Evolutionary conservation across 768 basidiomycete species (phyloP).

Genomic region (Pleurotus citrinopileatus): DNA sequence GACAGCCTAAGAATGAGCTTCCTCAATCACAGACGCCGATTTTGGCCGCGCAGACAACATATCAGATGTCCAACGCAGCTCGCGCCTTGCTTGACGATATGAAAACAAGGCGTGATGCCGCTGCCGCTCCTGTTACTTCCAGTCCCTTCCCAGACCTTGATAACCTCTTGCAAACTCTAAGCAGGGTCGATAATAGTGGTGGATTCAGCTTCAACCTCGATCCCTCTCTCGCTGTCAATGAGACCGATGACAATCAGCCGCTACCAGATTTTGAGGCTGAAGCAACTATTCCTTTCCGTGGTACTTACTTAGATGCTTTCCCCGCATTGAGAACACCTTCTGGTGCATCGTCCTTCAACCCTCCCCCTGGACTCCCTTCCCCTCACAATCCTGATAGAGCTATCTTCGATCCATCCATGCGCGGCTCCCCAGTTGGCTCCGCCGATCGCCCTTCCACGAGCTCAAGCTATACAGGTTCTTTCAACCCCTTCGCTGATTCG

Average conservation of each 20-base stretch:
- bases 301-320: constrained; percentile 69
- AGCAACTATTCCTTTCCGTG: constrained; percentile 55
- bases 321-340: constrained; percentile 48
- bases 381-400: constrained; percentile 45
- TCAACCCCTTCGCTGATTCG: constrained; percentile 76
- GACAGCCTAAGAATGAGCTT: constrained; percentile 45
- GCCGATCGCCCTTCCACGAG: constrained; percentile 45
- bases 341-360: constrained; percentile 30
- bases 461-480: constrained; percentile 66
- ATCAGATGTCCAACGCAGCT: constrained; percentile 86
- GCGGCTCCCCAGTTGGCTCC: constrained; percentile 30
- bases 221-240: constrained; percentile 62
- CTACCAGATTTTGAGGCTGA: constrained; percentile 52
- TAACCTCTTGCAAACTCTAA: constrained; percentile 72
- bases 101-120: constrained; percentile 66
- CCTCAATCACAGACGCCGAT: constrained; percentile 50
- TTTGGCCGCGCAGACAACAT: constrained; percentile 57
- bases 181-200: constrained; percentile 56
- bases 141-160: constrained; percentile 91
- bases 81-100: constrained; percentile 84
- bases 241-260: constrained; percentile 34
- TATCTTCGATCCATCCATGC: constrained; percentile 49
- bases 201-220: constrained; percentile 89
- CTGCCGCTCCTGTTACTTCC: constrained; percentile 34
- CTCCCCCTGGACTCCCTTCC: constrained; percentile 55